Base-by-base conservation (phyloP, 345 rosid genomes). In the Arabidopsis thaliana region DNA sequence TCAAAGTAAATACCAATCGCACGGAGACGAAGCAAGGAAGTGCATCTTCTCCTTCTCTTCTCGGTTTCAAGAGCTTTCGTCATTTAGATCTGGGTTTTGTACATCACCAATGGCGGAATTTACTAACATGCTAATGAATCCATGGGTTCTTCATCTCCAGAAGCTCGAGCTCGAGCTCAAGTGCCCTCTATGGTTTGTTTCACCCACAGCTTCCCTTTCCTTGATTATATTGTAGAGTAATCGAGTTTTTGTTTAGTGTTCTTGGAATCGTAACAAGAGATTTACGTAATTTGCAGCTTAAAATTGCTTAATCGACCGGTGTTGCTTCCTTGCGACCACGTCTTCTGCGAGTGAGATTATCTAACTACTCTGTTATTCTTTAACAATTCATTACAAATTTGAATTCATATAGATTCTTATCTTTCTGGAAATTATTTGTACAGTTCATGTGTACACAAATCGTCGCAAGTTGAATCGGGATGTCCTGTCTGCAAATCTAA, bases 101-200 rank as follows among this genome's bases (percentile, higher is more conserved):
- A 57, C 50, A 30, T 16, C 7, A 30, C 24, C 7, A 72, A 92
- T 90, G 96, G 83, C 66, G 57, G 83, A 73, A 56, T 74, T 79
- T 3, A 8, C 51, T 42, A 75, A 53, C 41, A 79, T 82, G 58
- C 56, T 82, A 48, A 76, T 86, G 74, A 86, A 88, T 60, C 94
- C 98, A 22, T 89, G 91, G 88, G 75, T 84, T 69, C 94, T 91
- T 59, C 89, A 89, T 78, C 83, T 93, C 46, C 94, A 89, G 76
- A 93, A 91, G 63, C 77, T 93, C 67, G 90, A 77, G 55, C 90
- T 93, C 20, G 97, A 93, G 72, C 96, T 91, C 76, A 91, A 89
- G 44, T 93, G 98, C 61, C 91, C 97, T 59, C 85, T 88, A 67
- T 93, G 98, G 98, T 93, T 78, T 12, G 87, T 78, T 38, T 36